Evolutionary conservation across 1,284 basidiomycete genomes (phyloP), one percentile per base, ranked within the genome.

Genomic region (Moniliella sp.): DNA sequence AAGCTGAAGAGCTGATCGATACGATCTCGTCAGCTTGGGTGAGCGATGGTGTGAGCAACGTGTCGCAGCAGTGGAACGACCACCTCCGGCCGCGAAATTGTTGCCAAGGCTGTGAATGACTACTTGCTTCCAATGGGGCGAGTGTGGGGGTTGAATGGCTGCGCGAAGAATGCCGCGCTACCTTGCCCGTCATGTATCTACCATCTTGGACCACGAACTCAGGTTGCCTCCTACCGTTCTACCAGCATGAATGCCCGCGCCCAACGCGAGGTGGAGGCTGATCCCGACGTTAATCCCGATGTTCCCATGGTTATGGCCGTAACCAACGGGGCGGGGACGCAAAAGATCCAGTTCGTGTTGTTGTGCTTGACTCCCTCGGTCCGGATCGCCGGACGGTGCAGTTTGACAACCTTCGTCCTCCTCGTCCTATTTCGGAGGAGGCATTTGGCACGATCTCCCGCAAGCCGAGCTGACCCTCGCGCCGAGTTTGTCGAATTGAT

Each of bases 241-340:
- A 32, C 34, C 2, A 46, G 52, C 37, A 59, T 59, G 54, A 34
- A 34, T 12, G 46, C 45, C 2, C 42, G 47, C 12, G 44, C 44
- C 32, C 15, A 26, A 10, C 32, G 38, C 9, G 35, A 40, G 17
- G 33, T 34, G 3, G 38, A 40, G 10, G 37, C 37, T 27, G 43
- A 44, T 3, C 68, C 70, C 15, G 71, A 76, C 61, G 68, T 69
- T 36, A 64, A 68, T 26, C 78, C 12, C 12, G 25, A 80, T 29
- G 71, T 71, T 0, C 75, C 83, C 0, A 75, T 78, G 4, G 83
- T 97, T 3, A 67, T 99, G 23, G 81, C 88, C 3, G 65, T 93
- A 36, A 93, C 88, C 3, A 83, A 84, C 72, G 91, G 91, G 28
- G 76, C 78, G 55, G 91, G 91, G 31, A 78, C 76, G 49, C 88